These are phyloP conservation scores for Penicillium sp. DNA, from an alignment of 2,329 filamentous ascomycete genomes.

Conservation along the genomic window DNA sequence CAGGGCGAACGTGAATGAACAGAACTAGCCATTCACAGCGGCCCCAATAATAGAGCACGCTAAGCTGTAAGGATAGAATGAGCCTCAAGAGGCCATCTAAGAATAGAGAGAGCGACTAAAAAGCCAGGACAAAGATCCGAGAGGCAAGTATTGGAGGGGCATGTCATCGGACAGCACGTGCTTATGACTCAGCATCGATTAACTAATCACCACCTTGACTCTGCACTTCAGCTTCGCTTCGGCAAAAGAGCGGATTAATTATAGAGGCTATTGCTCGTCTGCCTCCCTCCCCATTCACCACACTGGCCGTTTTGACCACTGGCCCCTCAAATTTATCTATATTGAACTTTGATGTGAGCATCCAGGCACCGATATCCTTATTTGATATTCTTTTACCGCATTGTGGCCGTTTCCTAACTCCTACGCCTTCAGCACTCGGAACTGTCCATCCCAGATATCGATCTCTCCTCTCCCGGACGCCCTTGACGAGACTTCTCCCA, in stretches of 20 bases:
- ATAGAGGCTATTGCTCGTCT: slow-evolving; percentile 8
- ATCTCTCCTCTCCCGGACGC: neutral
- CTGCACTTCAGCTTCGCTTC: slow-evolving; percentile 22
- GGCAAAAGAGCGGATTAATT: slow-evolving; percentile 9
- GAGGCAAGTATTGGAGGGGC: slow-evolving; percentile 16
- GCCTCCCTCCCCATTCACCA: slow-evolving; percentile 1
- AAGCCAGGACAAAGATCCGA: neutral
- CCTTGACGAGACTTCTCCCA: slow-evolving; percentile 1
- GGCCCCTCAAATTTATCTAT: neutral
- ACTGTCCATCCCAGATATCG: slow-evolving; percentile 5
- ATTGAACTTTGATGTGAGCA: neutral
- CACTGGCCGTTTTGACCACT: slow-evolving; percentile 1
- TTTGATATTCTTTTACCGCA: neutral
- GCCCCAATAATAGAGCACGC: neutral
- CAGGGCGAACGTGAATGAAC: neutral
- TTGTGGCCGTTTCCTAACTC: slow-evolving; percentile 1
- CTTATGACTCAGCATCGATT: slow-evolving; percentile 17
- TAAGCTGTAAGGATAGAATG: slow-evolving; percentile 10
- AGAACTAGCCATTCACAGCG: slow-evolving; percentile 8
- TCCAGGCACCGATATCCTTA: slow-evolving; percentile 1
- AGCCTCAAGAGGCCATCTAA: slow-evolving; percentile 25
- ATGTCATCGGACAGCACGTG: slow-evolving; percentile 25
- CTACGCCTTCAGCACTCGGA: slow-evolving; percentile 3
- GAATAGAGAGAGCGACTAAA: slow-evolving; percentile 18
- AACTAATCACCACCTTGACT: slow-evolving; percentile 9